phyloP scores from a whole-genome alignment of 2,329 filamentous ascomycete species.

The Alternaria consortialis region DNA sequence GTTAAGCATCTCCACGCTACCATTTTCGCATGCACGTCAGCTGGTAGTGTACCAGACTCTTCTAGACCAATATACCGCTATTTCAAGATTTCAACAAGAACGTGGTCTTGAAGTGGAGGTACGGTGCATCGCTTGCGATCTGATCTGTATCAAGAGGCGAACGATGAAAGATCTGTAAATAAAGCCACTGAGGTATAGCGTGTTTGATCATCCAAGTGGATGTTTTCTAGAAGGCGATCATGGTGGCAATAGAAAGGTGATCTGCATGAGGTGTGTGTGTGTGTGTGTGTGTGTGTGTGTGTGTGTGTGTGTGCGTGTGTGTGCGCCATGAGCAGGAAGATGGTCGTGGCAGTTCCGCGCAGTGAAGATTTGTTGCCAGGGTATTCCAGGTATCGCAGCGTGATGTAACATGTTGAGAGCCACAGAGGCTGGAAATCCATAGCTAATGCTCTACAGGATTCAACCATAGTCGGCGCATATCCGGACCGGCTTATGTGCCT shows the following conservation, averaged over 20 bases:
- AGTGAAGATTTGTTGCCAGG: neutral
- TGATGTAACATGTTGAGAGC: conserved; percentile 3
- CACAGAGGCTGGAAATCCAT: neutral
- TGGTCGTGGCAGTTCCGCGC: neutral
- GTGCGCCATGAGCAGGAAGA: neutral
- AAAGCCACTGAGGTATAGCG: conserved; percentile 1
- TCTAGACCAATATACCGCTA: neutral
- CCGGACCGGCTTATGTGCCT: neutral
- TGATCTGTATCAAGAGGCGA: conserved; percentile 3
- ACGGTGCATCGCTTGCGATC: neutral
- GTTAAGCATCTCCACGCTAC: neutral
- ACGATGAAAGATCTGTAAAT: neutral
- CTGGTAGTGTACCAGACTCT: conserved; percentile 3
- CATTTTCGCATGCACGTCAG: conserved; percentile 9
- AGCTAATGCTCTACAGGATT: neutral
- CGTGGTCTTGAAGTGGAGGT: conserved; percentile 3
- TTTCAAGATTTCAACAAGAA: neutral
- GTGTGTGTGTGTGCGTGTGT: neutral
- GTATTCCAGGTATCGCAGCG: neutral
- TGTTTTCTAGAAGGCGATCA: neutral
- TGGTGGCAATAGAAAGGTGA: neutral
- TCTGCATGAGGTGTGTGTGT: neutral
- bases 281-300: neutral
- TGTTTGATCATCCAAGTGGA: conserved; percentile 3
- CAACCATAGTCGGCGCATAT: neutral